Evolutionary conservation across 306 rosid genomes (phyloP), one percentile per base, ranked within the genome.

Genomic region (Castanopsis chinensis): DNA sequence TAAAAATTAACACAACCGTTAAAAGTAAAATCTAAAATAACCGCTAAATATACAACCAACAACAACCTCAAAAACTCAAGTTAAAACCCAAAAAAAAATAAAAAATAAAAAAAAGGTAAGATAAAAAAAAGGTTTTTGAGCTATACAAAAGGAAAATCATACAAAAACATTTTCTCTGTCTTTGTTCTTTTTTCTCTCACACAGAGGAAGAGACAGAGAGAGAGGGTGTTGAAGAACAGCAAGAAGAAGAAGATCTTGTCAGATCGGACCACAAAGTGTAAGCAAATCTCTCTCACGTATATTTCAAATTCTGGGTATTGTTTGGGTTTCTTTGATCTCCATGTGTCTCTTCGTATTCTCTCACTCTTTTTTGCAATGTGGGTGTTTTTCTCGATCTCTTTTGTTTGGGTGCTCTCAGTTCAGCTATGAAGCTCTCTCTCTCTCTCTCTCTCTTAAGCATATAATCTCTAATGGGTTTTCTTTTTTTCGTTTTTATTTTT

Each of bases 161-260:
- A 60, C 79, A 85, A 76, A 72, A 77, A 73, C 67, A 80, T 74
- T 59, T 84, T 85, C 70, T 53, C 80, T 77, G 76, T 81, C 82
- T 72, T 72, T 79, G 78, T 79, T 82, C 74, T 79, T 67, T 77
- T 74, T 65, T 32, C 67, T 69, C 28, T 57, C 59, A 45, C 41
- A 41, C 32, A 20, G 19, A 69, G 35, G 27, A 32, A 53, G 28
- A 55, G 79, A 55, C 59, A 51, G 35, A 20, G 74, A 32, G 54
- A 53, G 69, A 20, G 19, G 33, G 76, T 17, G 86, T 15, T 32
- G 75, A 60, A 57, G 68, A 68, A 79, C 18, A n/a, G 27, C 30
- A 55, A 69, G 81, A 69, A 69, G 75, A 61, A 72, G 85, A 71
- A 90, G 89, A 92, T 90, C 94, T 86, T 83, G 85, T 76, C 90